These are phyloP conservation scores for Ogataea saltuana DNA, from an alignment of 805 yeast genomes.

Conservation along the genomic window DNA sequence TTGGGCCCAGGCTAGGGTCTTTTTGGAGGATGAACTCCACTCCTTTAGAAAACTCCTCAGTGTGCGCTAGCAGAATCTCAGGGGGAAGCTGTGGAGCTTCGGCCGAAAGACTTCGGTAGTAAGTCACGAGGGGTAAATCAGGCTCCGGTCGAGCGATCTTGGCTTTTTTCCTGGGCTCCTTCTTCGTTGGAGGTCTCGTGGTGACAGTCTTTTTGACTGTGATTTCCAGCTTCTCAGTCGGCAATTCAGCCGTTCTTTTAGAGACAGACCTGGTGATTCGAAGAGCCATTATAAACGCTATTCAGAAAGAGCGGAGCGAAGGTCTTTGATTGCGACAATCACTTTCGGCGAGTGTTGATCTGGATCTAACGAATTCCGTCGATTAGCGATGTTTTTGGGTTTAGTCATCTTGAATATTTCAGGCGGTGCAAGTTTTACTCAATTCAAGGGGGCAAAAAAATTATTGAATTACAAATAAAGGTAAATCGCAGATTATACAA, in stretches of 20 bases:
- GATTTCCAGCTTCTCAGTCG: background rate
- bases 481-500: too few species aligned
- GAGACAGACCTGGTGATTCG: conserved; percentile 1
- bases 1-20: conserved; percentile 26
- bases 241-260: background rate
- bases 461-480: background rate
- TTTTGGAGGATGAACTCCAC: conserved; percentile 24
- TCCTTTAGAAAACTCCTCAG: conserved; percentile 27
- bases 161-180: too few species aligned
- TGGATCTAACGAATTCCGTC: too few species aligned
- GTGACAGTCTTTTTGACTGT: background rate
- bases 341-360: too few species aligned
- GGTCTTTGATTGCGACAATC: too few species aligned
- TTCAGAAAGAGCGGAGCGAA: too few species aligned
- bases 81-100: background rate
- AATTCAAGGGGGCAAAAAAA: conserved; percentile 2
- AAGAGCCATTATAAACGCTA: background rate
- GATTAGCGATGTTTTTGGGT: too few species aligned
- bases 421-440: too few species aligned
- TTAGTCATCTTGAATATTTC: too few species aligned
- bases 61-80: conserved; percentile 13
- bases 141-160: too few species aligned
- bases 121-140: background rate
- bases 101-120: background rate
- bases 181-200: too few species aligned